Evolutionary conservation across 441 rosid species (phyloP).

Genomic region (Kokia cookei): DNA sequence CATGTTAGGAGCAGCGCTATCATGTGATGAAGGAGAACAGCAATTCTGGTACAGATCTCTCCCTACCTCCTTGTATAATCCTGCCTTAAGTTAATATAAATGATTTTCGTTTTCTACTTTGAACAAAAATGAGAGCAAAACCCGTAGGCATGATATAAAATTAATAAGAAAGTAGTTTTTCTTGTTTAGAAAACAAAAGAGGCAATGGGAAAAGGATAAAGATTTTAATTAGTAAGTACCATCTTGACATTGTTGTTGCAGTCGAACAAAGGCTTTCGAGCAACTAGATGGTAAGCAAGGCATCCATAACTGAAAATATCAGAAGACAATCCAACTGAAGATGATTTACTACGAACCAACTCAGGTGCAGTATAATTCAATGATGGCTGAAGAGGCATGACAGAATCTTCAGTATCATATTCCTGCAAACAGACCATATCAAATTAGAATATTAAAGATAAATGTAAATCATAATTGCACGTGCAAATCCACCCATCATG

Average conservation of each 20-base stretch:
- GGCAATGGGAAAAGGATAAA: background rate
- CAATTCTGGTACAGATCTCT: background rate
- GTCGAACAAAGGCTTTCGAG: conserved; percentile 84
- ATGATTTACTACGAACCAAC: conserved; percentile 63
- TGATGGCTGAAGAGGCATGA: conserved; percentile 87
- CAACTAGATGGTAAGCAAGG: conserved; percentile 76
- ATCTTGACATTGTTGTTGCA: conserved; percentile 95
- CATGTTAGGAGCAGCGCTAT: background rate
- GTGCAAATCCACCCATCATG: background rate
- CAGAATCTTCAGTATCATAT: conserved; percentile 90
- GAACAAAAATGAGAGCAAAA: background rate
- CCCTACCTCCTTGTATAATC: background rate
- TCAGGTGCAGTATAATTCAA: conserved; percentile 95
- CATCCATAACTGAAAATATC: conserved; percentile 94
- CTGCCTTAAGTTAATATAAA: background rate
- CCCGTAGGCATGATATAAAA: background rate
- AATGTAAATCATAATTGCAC: background rate
- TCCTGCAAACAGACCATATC: conserved; percentile 47
- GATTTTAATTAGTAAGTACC: conserved; percentile 37
- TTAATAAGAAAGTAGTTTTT: background rate
- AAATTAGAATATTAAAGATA: conserved; percentile 8
- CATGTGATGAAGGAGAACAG: background rate
- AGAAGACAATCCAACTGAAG: conserved; percentile 65
- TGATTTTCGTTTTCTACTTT: background rate
- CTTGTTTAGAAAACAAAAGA: conserved; percentile 5